Percentiles rank a stretch among this genome's conserved stretches.
phyloP scores from a whole-genome alignment of 345 rosid species.

The Hibiscus trionum region DNA sequence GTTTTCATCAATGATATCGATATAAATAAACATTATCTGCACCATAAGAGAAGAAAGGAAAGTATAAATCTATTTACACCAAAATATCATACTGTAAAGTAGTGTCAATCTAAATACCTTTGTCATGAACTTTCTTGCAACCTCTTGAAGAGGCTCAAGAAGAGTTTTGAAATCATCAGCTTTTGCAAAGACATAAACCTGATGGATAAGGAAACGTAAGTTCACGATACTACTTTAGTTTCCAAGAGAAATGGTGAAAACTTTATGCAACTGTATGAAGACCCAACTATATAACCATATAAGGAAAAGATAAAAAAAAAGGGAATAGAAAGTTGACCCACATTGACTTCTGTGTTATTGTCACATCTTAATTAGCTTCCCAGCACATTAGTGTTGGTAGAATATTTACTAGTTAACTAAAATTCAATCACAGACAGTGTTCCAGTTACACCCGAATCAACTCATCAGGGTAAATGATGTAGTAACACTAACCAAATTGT shows the following conservation, averaged over 20 bases:
- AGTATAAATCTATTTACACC: conserved; percentile 10
- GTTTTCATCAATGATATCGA: conserved; percentile 66
- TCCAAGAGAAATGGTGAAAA: not conserved
- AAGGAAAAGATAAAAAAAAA: not conserved
- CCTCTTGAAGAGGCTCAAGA: conserved; percentile 47
- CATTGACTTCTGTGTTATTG: not conserved
- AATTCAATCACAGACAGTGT: not conserved
- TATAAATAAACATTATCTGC: conserved; percentile 68
- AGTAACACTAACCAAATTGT: not conserved
- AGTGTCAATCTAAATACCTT: conserved; percentile 34
- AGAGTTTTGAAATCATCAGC: conserved; percentile 51
- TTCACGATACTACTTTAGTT: not conserved
- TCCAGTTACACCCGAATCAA: not conserved
- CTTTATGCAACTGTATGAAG: not conserved
- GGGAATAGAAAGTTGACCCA: not conserved
- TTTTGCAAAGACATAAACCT: conserved; percentile 65
- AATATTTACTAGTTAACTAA: not conserved
- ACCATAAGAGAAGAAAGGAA: conserved; percentile 7
- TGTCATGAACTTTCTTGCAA: conserved; percentile 64
- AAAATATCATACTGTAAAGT: conserved; percentile 4
- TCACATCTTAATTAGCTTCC: not conserved
- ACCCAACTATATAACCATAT: not conserved
- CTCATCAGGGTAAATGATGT: not conserved
- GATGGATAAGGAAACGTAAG: not conserved
- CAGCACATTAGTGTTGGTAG: not conserved